A percentile compares a stretch with the other conserved stretches of the same genome.
These are phyloP conservation scores for Solanum okadae DNA, from an alignment of 257 asterid genomes.

Conservation along the genomic window DNA sequence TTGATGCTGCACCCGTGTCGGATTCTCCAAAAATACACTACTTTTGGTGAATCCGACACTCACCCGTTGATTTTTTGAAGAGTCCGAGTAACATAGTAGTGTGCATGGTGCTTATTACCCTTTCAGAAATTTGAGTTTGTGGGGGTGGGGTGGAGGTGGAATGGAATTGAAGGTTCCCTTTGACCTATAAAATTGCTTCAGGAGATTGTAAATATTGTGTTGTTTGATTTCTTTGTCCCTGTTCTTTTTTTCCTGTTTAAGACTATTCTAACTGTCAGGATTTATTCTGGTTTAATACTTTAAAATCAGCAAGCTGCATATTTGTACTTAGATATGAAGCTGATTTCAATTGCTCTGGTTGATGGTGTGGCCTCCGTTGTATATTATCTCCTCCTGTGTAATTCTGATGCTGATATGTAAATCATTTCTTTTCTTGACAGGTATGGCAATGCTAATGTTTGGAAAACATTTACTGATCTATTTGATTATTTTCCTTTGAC, in stretches of 20 bases:
- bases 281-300: background rate
- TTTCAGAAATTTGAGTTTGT: background rate
- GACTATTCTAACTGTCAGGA: background rate
- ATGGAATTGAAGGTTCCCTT: background rate
- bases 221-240: background rate
- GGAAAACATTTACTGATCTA: slow-evolving; percentile 91
- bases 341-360: background rate
- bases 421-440: slow-evolving; percentile 21
- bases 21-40: no score
- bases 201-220: background rate
- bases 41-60: no score
- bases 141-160: background rate
- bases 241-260: background rate
- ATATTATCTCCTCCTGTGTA: background rate
- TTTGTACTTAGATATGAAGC: background rate
- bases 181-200: background rate
- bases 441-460: slow-evolving; percentile 92
- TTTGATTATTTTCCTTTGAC: slow-evolving; percentile 90
- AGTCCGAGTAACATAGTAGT: no score
- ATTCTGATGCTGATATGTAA: background rate
- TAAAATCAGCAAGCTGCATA: background rate
- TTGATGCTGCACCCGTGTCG: no score
- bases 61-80: no score
- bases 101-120: background rate
- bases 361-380: background rate